Conservation (phyloP, 208 protist genomes). For the Leishmania gerbilli region DNA sequence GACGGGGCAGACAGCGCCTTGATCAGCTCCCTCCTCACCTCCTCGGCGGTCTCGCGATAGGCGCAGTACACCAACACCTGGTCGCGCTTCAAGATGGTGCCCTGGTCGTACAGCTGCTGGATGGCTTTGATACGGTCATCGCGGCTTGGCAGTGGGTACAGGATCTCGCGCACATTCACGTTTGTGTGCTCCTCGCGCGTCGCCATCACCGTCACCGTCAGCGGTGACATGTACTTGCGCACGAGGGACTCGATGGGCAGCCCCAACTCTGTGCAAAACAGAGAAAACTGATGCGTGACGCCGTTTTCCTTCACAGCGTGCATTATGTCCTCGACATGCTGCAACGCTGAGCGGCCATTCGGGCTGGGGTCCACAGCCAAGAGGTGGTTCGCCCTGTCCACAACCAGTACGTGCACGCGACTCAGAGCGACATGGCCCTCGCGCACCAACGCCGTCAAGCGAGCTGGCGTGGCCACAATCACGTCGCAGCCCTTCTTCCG, state of each 20-base stretch:
- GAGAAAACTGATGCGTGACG: constrained; percentile 86
- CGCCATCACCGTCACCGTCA: constrained; percentile 72
- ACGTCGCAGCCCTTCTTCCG: constrained; percentile 92
- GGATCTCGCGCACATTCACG: constrained; percentile 54
- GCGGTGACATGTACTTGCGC: constrained; percentile 68
- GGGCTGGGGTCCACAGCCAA: constrained; percentile 63
- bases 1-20: constrained; percentile 51
- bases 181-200: constrained; percentile 59
- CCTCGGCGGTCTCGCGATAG: constrained; percentile 63
- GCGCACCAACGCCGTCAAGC: constrained; percentile 59
- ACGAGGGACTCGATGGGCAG: constrained; percentile 66
- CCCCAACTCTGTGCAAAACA: constrained; percentile 90
- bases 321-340: constrained; percentile 89
- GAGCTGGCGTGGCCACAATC: constrained; percentile 84
- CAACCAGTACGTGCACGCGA: constrained; percentile 84
- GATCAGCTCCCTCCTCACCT: constrained; percentile 48
- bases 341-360: constrained; percentile 39
- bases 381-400: constrained; percentile 97
- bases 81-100: constrained; percentile 65
- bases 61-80: constrained; percentile 84
- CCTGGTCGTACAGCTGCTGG: constrained; percentile 66
- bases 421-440: constrained; percentile 62
- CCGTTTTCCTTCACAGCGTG: constrained; percentile 43
- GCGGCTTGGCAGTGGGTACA: constrained; percentile 53
- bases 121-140: constrained; percentile 52